Evolutionary conservation across 1,284 basidiomycete genomes (phyloP).

Genomic region (Ceratobasidium sp.): DNA sequence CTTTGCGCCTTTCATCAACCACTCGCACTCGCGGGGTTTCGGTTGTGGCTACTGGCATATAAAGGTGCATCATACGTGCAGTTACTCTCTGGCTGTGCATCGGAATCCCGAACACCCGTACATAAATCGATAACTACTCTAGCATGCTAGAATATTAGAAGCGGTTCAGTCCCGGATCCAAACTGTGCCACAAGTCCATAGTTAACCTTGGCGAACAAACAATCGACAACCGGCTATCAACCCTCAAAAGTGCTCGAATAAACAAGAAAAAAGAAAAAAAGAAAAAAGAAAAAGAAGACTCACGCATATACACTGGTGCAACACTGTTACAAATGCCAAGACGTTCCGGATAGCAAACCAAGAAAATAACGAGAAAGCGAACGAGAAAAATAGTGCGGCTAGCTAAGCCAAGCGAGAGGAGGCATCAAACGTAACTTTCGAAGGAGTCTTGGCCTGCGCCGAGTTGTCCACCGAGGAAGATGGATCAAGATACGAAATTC

Average conservation of each 20-base stretch:
- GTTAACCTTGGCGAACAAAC: no score
- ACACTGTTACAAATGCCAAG: constrained; percentile 37
- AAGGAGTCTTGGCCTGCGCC: constrained; percentile 16
- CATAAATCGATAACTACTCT: no score
- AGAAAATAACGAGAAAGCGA: constrained; percentile 13
- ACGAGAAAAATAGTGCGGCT: neutral
- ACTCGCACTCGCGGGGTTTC: no score
- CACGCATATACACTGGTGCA: constrained; percentile 29
- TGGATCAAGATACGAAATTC: constrained; percentile 9
- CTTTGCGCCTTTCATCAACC: no score
- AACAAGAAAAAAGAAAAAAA: neutral
- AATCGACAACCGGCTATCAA: neutral
- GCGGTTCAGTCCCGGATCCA: no score
- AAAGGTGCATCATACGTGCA: no score
- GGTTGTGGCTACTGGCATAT: no score
- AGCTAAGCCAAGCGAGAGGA: constrained; percentile 5
- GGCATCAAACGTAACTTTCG: constrained; percentile 31
- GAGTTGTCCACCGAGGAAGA: constrained; percentile 5
- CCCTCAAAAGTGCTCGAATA: neutral
- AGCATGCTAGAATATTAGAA: no score
- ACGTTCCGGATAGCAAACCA: constrained; percentile 7
- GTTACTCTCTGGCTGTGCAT: no score
- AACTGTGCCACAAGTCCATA: no score
- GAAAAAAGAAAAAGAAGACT: neutral
- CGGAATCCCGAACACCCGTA: no score